phyloP scores from a whole-genome alignment of 116 monocot genomes.

The Trichopus zeylanicus region DNA sequence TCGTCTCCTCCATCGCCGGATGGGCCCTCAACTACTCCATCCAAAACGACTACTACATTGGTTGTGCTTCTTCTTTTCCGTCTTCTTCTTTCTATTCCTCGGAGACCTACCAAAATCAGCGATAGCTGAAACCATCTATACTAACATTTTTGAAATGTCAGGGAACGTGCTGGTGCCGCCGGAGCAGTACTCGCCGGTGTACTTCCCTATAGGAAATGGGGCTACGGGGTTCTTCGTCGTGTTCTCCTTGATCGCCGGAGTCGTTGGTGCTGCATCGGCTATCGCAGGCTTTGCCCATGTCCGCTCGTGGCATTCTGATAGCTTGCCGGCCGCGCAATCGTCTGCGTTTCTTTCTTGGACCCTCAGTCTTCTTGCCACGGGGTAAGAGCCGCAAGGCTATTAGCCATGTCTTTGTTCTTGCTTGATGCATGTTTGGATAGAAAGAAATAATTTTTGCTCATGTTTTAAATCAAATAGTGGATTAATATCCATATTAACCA shows the following conservation, averaged over 20 bases:
- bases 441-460: neutral
- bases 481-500: neutral
- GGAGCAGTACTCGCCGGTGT: constrained; percentile 26
- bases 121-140: no score
- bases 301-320: constrained; percentile 27
- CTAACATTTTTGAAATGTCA: neutral
- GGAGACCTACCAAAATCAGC: no score
- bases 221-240: constrained; percentile 44
- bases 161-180: constrained; percentile 23
- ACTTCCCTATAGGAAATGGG: constrained; percentile 35
- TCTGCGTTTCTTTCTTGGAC: constrained; percentile 26
- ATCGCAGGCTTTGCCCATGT: constrained; percentile 17
- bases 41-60: constrained; percentile 4
- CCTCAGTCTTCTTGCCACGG: constrained; percentile 30
- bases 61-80: neutral
- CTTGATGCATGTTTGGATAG: no score
- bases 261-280: constrained; percentile 22
- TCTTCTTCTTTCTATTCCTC: no score
- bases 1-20: constrained; percentile 9
- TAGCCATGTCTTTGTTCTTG: no score
- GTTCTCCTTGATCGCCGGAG: constrained; percentile 28
- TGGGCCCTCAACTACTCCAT: constrained; percentile 14
- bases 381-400: no score
- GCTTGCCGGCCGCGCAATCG: constrained; percentile 24
- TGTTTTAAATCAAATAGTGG: neutral